phyloP scores from a whole-genome alignment of 805 yeast species.

The Ogataea polymorpha region DNA sequence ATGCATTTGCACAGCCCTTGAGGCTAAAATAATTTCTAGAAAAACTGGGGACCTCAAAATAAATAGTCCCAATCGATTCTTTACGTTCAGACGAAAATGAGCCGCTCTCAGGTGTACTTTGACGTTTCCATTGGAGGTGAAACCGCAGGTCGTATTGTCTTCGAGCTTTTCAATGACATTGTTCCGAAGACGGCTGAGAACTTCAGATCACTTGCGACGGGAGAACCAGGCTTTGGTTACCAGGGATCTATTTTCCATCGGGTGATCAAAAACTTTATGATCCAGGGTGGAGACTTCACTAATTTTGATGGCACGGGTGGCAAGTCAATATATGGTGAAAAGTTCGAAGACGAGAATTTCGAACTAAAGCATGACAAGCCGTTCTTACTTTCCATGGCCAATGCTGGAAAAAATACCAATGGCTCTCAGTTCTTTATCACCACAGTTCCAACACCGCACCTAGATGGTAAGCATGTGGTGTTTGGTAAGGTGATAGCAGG shows the following conservation, averaged over 20 bases:
- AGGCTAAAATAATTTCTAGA: constrained; percentile 8
- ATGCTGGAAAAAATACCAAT: constrained; percentile 92
- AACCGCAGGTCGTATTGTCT: constrained; percentile 70
- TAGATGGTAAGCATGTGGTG: constrained; percentile 94
- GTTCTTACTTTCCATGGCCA: constrained; percentile 92
- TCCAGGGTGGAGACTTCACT: constrained; percentile 95
- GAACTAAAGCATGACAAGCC: constrained; percentile 74
- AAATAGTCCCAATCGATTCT: neutral
- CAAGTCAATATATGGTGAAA: constrained; percentile 78
- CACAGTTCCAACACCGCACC: constrained; percentile 88
- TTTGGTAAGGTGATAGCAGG: constrained; percentile 88
- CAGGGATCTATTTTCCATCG: constrained; percentile 92
- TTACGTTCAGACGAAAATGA: neutral
- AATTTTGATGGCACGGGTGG: constrained; percentile 73
- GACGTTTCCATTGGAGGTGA: constrained; percentile 75
- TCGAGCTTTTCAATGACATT: constrained; percentile 56
- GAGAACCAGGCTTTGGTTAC: constrained; percentile 77
- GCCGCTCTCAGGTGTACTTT: constrained; percentile 60
- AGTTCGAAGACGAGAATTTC: constrained; percentile 90
- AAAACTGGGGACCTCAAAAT: constrained; percentile 1
- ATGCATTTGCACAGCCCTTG: neutral
- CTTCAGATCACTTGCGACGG: constrained; percentile 85
- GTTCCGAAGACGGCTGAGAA: constrained; percentile 90
- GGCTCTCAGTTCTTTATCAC: constrained; percentile 96
- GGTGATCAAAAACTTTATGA: constrained; percentile 84